phyloP scores from a whole-genome alignment of 2,329 filamentous ascomycete species.

The Pyricularia sp. region DNA sequence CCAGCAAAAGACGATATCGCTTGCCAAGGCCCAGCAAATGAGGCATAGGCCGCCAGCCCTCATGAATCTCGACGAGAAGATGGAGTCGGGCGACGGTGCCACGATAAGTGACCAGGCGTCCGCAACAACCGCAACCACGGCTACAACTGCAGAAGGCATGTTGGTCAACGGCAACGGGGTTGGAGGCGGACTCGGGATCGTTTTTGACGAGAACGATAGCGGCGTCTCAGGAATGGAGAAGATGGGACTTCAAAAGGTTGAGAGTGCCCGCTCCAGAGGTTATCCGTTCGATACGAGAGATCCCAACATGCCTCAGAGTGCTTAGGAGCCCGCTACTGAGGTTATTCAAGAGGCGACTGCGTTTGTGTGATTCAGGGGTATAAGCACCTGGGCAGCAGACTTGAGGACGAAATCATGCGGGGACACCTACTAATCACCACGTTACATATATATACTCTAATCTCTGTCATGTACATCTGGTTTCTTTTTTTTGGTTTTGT shows the following conservation, averaged over 20 bases:
- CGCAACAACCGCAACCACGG: not conserved
- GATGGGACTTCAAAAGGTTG: conserved; percentile 19
- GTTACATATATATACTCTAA: conserved; percentile 1
- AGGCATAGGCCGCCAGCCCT: conserved; percentile 83
- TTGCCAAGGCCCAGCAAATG: conserved; percentile 80
- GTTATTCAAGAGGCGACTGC: not conserved
- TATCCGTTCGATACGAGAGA: conserved; percentile 21
- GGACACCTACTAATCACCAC: conserved; percentile 4
- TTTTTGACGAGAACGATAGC: conserved; percentile 28
- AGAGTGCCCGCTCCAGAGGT: conserved; percentile 21
- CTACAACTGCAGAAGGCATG: not conserved
- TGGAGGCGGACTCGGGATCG: conserved; percentile 25
- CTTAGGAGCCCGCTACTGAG: conserved; percentile 14
- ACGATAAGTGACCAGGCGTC: conserved; percentile 9
- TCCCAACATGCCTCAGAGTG: conserved; percentile 16
- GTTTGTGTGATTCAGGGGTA: not conserved
- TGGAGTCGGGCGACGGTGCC: conserved; percentile 10
- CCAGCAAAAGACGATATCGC: conserved; percentile 91
- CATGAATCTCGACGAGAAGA: conserved; percentile 56
- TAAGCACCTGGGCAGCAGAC: not conserved
- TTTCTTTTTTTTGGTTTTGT: not conserved
- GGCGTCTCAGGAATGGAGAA: conserved; percentile 27
- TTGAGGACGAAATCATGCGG: conserved; percentile 7
- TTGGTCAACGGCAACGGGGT: not conserved
- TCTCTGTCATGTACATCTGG: not conserved